These are phyloP conservation scores for Pichia sp. DNA, from an alignment of 1,139 yeast genomes.

Conservation along the genomic window DNA sequence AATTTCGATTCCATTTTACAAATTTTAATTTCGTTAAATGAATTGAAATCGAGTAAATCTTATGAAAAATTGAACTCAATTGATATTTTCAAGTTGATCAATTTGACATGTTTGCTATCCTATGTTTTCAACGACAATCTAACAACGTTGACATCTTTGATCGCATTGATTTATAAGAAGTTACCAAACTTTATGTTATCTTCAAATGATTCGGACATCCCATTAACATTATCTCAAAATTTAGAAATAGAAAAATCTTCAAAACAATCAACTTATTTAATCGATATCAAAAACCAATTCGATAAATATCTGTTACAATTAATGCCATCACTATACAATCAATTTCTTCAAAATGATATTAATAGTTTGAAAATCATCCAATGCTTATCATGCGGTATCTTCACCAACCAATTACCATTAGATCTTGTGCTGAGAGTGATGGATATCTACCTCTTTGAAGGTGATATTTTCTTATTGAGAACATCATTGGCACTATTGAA, in stretches of 20 bases:
- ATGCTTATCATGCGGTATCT: constrained; percentile 23
- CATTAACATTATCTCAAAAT: constrained; percentile 14
- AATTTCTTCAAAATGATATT: constrained; percentile 40
- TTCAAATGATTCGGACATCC: constrained; percentile 6
- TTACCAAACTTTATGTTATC: constrained; percentile 33
- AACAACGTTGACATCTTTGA: constrained; percentile 45
- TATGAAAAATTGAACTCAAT: constrained; percentile 12
- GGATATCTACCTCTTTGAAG: constrained; percentile 63
- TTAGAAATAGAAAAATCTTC: constrained; percentile 11
- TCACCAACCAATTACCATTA: constrained; percentile 28
- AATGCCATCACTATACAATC: constrained; percentile 46
- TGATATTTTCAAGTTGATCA: constrained; percentile 18
- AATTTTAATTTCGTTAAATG: constrained; percentile 25
- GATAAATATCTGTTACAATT: constrained; percentile 44
- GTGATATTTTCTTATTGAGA: constrained; percentile 49
- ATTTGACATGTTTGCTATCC: constrained; percentile 27
- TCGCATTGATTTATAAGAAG: constrained; percentile 40
- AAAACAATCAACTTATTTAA: constrained; percentile 18
- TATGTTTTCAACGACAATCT: constrained; percentile 27
- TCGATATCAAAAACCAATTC: constrained; percentile 40
- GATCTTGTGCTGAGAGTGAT: constrained; percentile 38
- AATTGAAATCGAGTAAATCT: constrained; percentile 14
- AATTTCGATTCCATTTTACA: constrained; percentile 30
- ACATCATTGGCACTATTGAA: constrained; percentile 48
- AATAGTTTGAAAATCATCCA: constrained; percentile 21